A percentile compares a stretch with the other conserved stretches of the same genome.
Conservation (phyloP, 2,329 filamentous ascomycete genomes). For the Cercospora sesami region DNA sequence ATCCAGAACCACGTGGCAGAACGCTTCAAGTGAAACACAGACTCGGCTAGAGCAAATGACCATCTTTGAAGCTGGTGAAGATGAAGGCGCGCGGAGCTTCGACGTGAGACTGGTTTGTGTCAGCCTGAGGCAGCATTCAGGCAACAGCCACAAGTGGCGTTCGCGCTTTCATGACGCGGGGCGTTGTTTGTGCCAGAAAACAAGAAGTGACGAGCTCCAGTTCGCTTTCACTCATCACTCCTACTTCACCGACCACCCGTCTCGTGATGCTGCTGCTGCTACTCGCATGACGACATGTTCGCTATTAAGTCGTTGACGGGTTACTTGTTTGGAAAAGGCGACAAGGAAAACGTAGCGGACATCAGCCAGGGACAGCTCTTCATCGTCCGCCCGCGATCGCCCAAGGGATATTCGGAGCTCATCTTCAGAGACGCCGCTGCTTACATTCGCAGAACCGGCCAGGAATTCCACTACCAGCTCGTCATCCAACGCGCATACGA, state of each 20-base stretch:
- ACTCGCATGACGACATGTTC: slow-evolving; percentile 32
- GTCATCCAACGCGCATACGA: slow-evolving; percentile 96
- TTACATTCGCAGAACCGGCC: slow-evolving; percentile 85
- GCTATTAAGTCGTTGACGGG: slow-evolving; percentile 54
- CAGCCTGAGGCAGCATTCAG: neutral
- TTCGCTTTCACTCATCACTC: neutral
- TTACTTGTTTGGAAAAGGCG: slow-evolving; percentile 83
- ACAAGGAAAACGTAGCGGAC: slow-evolving; percentile 91
- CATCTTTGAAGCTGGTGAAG: neutral
- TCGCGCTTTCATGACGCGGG: neutral
- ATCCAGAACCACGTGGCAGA: neutral
- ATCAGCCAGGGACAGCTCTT: slow-evolving; percentile 95
- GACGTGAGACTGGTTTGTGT: neutral
- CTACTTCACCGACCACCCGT: neutral
- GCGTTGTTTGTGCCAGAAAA: neutral
- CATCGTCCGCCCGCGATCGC: slow-evolving; percentile 88
- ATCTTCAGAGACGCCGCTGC: slow-evolving; percentile 95
- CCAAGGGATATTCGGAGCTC: slow-evolving; percentile 97
- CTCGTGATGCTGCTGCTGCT: neutral
- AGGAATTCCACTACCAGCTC: slow-evolving; percentile 96
- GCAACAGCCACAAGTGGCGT: slow-evolving; percentile 1
- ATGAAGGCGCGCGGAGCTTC: neutral
- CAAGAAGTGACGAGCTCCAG: neutral
- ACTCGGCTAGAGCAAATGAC: neutral
- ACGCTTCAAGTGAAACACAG: neutral